These are phyloP conservation scores for Verticillium nubilum DNA, from an alignment of 2,329 filamentous ascomycete species.

Conservation along the genomic window DNA sequence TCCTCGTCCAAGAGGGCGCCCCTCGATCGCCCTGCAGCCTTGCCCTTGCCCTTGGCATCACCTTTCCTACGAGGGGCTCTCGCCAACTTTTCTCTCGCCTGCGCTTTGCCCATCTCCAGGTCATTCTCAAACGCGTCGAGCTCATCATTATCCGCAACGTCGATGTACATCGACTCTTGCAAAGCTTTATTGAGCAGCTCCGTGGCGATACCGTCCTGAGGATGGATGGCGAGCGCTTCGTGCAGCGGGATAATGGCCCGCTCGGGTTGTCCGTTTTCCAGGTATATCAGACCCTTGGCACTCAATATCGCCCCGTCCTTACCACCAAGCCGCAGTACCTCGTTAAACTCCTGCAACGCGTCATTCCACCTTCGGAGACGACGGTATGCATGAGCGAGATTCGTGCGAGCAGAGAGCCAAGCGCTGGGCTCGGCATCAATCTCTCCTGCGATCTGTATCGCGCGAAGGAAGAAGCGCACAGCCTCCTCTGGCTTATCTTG, in stretches of 20 bases:
- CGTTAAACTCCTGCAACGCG: constrained; percentile 77
- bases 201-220: constrained; percentile 76
- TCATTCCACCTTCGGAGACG: constrained; percentile 63
- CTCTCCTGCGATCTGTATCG: constrained; percentile 71
- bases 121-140: constrained; percentile 47
- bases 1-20: constrained; percentile 27
- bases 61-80: constrained; percentile 17
- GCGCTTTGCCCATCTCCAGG: constrained; percentile 39
- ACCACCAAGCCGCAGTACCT: constrained; percentile 75
- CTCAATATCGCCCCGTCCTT: constrained; percentile 75
- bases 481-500: constrained; percentile 75
- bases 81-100: constrained; percentile 33
- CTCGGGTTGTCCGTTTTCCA: constrained; percentile 69
- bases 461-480: constrained; percentile 69
- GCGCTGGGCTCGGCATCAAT: constrained; percentile 78
- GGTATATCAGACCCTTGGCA: constrained; percentile 76
- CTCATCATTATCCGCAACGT: constrained; percentile 40
- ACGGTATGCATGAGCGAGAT: constrained; percentile 83
- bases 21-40: constrained; percentile 26
- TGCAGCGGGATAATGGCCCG: constrained; percentile 80
- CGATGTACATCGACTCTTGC: constrained; percentile 49
- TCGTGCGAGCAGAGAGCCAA: constrained; percentile 79
- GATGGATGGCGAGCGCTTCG: constrained; percentile 72
- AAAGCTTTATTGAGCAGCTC: constrained; percentile 71
- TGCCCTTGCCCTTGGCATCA: constrained; percentile 40